A percentile compares a stretch with the other conserved stretches of the same genome.
Conservation (phyloP, 768 basidiomycete genomes). For the Mycena kentingensis region DNA sequence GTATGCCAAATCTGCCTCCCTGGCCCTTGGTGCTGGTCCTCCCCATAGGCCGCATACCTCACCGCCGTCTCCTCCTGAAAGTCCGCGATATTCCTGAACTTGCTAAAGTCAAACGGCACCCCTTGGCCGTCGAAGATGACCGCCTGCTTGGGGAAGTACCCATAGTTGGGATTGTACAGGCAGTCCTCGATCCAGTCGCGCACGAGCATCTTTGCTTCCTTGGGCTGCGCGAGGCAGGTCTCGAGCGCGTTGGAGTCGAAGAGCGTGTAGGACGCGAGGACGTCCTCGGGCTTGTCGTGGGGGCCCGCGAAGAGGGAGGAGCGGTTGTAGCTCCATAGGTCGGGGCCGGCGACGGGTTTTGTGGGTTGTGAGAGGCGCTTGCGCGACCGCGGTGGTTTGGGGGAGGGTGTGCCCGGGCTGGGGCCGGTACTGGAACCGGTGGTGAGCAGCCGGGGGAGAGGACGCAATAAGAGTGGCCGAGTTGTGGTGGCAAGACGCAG, state of each 20-base stretch:
- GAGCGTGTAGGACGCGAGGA: slow-evolving; percentile 45
- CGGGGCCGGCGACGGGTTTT: slow-evolving; percentile 29
- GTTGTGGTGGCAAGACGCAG: slow-evolving; percentile 17
- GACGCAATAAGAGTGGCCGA: slow-evolving; percentile 16
- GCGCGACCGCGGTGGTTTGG: slow-evolving; percentile 3
- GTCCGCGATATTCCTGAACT: slow-evolving; percentile 65
- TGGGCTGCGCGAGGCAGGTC: slow-evolving; percentile 59
- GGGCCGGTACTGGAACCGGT: no score
- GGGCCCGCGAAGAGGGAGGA: slow-evolving; percentile 55
- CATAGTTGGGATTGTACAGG: slow-evolving; percentile 95
- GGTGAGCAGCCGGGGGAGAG: no score
- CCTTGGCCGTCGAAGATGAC: slow-evolving; percentile 79
- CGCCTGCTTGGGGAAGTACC: slow-evolving; percentile 93
- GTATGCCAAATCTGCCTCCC: slow-evolving; percentile 98
- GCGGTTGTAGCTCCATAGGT: slow-evolving; percentile 81
- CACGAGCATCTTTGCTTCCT: slow-evolving; percentile 86
- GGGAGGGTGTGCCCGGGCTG: no score
- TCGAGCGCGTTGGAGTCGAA: slow-evolving; percentile 77
- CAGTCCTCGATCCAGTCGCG: slow-evolving; percentile 97
- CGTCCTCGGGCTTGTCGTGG: slow-evolving; percentile 43
- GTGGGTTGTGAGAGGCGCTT: not conserved
- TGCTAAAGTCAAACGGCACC: slow-evolving; percentile 64
- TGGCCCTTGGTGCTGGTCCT: slow-evolving; percentile 61
- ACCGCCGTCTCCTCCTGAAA: slow-evolving; percentile 83
- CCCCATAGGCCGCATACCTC: slow-evolving; percentile 73